Percentiles rank a stretch among this genome's conserved stretches.
These are phyloP conservation scores for Penicillium bovifimosum DNA, from an alignment of 495 filamentous ascomycete genomes.

Conservation along the genomic window DNA sequence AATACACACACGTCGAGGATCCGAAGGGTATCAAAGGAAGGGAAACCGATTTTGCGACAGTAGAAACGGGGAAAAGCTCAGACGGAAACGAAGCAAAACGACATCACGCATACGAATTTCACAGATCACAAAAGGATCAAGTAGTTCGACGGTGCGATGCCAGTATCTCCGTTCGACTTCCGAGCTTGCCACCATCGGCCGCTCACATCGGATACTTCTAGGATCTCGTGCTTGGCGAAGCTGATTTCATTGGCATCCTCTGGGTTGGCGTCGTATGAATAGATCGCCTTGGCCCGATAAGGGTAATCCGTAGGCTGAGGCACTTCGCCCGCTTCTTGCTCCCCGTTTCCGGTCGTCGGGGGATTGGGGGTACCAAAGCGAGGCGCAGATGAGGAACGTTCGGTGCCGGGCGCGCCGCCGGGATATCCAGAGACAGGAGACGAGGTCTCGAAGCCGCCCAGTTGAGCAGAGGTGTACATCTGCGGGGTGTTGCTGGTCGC, in stretches of 20 bases:
- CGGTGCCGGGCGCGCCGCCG: slow-evolving; percentile 55
- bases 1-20: slow-evolving; percentile 37
- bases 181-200: slow-evolving; percentile 98
- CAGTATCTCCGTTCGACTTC: slow-evolving; percentile 91
- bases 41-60: slow-evolving; percentile 30
- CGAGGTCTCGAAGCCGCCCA: slow-evolving; percentile 93
- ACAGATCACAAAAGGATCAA: slow-evolving; percentile 80
- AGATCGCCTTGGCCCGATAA: slow-evolving; percentile 95
- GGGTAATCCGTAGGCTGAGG: slow-evolving; percentile 87
- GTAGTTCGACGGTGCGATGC: slow-evolving; percentile 97
- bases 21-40: slow-evolving; percentile 46
- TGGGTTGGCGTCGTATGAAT: slow-evolving; percentile 96
- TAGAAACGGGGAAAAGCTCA: slow-evolving; percentile 23
- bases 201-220: slow-evolving; percentile 95
- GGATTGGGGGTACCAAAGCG: slow-evolving; percentile 45
- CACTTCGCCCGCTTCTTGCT: slow-evolving; percentile 53
- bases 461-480: slow-evolving; percentile 94
- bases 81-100: slow-evolving; percentile 16
- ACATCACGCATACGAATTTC: slow-evolving; percentile 14
- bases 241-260: slow-evolving; percentile 98
- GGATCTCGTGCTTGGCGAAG: slow-evolving; percentile 92
- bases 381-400: slow-evolving; percentile 53
- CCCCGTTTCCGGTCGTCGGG: slow-evolving; percentile 10
- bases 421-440: slow-evolving; percentile 80
- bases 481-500: slow-evolving; percentile 74